These are phyloP conservation scores for Sordariomycetes sp. DNA, from an alignment of 2,329 filamentous ascomycete genomes.

Conservation along the genomic window DNA sequence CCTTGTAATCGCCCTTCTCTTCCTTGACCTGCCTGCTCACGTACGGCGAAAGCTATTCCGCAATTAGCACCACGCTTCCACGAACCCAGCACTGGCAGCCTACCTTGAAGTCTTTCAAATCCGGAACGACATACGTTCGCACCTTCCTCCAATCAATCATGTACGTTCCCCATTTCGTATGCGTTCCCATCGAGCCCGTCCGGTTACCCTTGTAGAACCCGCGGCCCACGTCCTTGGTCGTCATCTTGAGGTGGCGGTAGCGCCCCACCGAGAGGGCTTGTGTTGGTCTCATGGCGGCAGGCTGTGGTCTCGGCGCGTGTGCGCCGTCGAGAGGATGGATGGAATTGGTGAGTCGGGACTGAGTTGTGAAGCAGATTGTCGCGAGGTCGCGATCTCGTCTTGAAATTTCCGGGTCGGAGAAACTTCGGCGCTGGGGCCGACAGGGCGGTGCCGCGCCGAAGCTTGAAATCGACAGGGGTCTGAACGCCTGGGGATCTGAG, in stretches of 20 bases:
- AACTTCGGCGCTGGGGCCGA: neutral
- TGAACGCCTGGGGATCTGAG: no score
- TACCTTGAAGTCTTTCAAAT: constrained; percentile 66
- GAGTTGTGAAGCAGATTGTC: neutral
- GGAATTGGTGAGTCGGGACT: neutral
- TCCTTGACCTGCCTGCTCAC: constrained; percentile 53
- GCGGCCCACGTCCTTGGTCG: constrained; percentile 85
- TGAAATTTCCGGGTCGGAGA: constrained; percentile 2
- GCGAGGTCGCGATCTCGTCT: neutral
- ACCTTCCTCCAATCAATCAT: constrained; percentile 79
- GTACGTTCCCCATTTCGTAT: constrained; percentile 79
- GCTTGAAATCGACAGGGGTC: no score
- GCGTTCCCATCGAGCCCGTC: constrained; percentile 75
- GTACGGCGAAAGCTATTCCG: constrained; percentile 65
- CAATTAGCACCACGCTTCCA: constrained; percentile 8
- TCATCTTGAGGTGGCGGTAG: constrained; percentile 70
- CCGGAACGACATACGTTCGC: constrained; percentile 78
- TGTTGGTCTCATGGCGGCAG: constrained; percentile 54
- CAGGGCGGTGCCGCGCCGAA: no score
- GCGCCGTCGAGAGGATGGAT: neutral
- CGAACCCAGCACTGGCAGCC: neutral
- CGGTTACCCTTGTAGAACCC: constrained; percentile 97
- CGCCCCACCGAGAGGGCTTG: constrained; percentile 55
- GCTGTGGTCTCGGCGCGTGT: constrained; percentile 1
- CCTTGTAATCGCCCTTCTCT: constrained; percentile 44